Conservation (phyloP, 1,284 basidiomycete species). For the Cystobasidiaceae sp. region DNA sequence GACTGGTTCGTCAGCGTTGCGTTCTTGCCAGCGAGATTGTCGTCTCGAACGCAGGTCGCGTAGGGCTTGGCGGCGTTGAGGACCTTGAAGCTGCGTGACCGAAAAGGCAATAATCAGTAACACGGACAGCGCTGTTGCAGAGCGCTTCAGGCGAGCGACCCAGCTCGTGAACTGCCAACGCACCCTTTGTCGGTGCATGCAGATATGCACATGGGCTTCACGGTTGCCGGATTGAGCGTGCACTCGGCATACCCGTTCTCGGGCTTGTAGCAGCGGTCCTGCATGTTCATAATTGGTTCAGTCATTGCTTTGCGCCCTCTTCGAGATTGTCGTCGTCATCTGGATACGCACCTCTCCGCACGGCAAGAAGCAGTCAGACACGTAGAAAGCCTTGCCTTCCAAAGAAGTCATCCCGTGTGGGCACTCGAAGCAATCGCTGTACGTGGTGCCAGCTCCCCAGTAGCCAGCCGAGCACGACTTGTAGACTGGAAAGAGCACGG, state of each 20-base stretch:
- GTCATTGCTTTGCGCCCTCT: too few species aligned
- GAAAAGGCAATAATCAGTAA: background rate
- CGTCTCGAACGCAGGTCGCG: slow-evolving; percentile 11
- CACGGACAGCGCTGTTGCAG: background rate
- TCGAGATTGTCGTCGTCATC: too few species aligned
- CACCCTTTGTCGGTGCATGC: slow-evolving; percentile 7
- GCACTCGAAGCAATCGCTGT: slow-evolving; percentile 13
- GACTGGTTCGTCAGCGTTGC: background rate
- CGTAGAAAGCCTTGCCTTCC: slow-evolving; percentile 15
- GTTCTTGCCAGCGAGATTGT: background rate
- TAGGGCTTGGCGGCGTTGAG: slow-evolving; percentile 20
- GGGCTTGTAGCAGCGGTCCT: background rate
- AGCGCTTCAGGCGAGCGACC: background rate
- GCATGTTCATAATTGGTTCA: background rate
- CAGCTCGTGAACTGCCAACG: background rate
- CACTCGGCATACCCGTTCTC: slow-evolving; percentile 7
- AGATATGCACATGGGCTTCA: background rate
- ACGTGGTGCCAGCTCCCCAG: slow-evolving; percentile 13
- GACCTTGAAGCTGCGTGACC: background rate
- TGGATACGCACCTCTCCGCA: slow-evolving; percentile 11
- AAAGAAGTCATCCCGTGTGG: slow-evolving; percentile 22
- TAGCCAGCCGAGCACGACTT: slow-evolving; percentile 10
- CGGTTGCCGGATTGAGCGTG: slow-evolving; percentile 10
- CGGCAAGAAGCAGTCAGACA: slow-evolving; percentile 16
- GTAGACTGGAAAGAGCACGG: background rate